A percentile compares a stretch with the other conserved stretches of the same genome.
Conservation (phyloP, 306 rosid species). For the Prinsepia uniflora region DNA sequence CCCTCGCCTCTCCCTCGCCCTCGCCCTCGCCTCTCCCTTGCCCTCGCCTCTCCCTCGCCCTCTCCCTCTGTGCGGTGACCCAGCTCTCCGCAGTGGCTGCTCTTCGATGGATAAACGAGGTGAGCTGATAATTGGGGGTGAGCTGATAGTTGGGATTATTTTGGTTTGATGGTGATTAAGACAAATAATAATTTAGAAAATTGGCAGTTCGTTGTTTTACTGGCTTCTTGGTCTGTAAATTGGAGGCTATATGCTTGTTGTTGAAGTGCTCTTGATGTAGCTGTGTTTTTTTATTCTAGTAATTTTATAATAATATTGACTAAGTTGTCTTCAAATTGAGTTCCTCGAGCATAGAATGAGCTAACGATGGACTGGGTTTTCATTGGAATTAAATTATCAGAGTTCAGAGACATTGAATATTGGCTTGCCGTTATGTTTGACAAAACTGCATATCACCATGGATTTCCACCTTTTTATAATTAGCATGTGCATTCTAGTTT, state of each 20-base stretch:
- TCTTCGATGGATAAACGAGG: no score
- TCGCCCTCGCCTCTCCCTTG: no score
- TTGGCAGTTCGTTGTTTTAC: not conserved
- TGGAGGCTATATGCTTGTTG: slow-evolving; percentile 20
- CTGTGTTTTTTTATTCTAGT: not conserved
- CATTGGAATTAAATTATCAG: not conserved
- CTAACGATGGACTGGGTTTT: not conserved
- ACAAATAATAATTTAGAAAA: slow-evolving; percentile 34
- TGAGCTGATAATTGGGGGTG: no score
- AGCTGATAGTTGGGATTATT: not conserved
- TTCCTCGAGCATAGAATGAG: not conserved
- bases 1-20: no score
- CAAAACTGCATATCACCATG: not conserved
- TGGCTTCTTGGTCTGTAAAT: no score
- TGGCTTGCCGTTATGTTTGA: not conserved
- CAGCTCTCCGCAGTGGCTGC: no score
- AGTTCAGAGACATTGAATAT: not conserved
- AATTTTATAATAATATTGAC: slow-evolving; percentile 20
- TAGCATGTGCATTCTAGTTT: not conserved
- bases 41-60: no score
- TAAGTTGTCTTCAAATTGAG: slow-evolving; percentile 9
- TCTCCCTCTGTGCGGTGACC: no score
- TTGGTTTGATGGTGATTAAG: slow-evolving; percentile 27
- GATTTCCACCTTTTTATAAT: not conserved
- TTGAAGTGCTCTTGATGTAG: slow-evolving; percentile 13